Evolutionary conservation across 148 eudicot species (phyloP), one percentile per base, ranked within the genome.

Genomic region (Rhododendron vialii): DNA sequence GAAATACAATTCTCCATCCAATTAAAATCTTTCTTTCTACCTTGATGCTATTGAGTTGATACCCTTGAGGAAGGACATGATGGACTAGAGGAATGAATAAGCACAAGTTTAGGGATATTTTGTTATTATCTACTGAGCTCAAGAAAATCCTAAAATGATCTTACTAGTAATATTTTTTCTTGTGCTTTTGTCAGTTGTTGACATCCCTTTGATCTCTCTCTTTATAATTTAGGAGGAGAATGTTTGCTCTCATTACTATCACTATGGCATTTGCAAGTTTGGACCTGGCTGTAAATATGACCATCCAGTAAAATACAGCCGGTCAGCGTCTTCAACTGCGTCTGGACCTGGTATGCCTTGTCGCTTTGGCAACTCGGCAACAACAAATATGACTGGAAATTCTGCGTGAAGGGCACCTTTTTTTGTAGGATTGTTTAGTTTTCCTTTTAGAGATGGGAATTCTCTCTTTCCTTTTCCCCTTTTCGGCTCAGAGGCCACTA

Each of bases 201-300:
- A 55, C 15, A 26, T 43, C 43, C 15, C 78, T 22, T 45, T 82
- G 14, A 55, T 55, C 18, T 41, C 20, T 53, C 20, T 69, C 67
- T 59, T 67, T 43, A 59, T 38, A 51, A 73, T 87, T n/a, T 89
- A 95, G 99, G 98, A 92, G 87, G 92, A 95, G 89, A 88, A 86
- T 79, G 85, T 93, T 36, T 96, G 98, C 84, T 89, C 96, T 81
- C 87, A 92, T 88, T 96, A 90, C 93, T 92, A 85, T 88, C 94
- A 94, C 22, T 94, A 92, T 71, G 98, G 98, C n/a, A 92, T 94
- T 28, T 96, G 98, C 96, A 96, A 96, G 90, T 95, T 81, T 78
- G 99, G 99, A 30, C 97, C 98, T 59, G 88, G 92, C 18, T 96
- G 99, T 91, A 94, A 92, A 87, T 95, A 92, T 59, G 94, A 96